Percentiles rank a stretch among this genome's conserved stretches.
phyloP scores from a whole-genome alignment of 306 rosid genomes.

The Acacia crassicarpa region DNA sequence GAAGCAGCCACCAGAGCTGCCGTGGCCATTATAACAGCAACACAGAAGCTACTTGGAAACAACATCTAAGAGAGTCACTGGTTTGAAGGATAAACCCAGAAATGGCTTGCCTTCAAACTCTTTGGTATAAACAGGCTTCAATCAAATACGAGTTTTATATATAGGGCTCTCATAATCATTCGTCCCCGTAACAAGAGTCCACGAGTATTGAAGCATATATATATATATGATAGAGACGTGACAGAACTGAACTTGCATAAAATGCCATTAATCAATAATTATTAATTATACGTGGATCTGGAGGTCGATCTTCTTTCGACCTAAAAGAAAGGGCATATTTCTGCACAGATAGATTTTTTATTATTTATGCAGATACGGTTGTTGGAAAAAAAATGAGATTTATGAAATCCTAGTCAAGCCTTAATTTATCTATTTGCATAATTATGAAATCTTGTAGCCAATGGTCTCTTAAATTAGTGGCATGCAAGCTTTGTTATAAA shows the following conservation, averaged over 20 bases:
- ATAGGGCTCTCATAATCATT: background rate
- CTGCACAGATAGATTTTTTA: background rate
- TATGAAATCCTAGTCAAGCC: background rate
- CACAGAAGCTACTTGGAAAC: conserved; percentile 47
- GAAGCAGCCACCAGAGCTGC: conserved; percentile 36
- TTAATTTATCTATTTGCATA: background rate
- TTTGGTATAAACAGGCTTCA: background rate
- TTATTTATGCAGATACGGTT: no score
- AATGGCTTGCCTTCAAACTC: conserved; percentile 6
- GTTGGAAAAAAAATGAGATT: no score
- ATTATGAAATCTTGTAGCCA: no score
- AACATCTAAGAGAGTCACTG: conserved; percentile 30
- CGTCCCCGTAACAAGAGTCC: background rate
- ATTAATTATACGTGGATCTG: background rate
- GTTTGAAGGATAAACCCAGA: conserved; percentile 14
- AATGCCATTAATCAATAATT: no score
- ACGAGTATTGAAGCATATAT: background rate
- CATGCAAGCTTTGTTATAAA: no score
- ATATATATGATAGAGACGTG: background rate
- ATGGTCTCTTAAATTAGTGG: accelerated
- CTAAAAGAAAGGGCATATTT: background rate
- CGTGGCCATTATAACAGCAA: conserved; percentile 26
- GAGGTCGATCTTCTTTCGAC: background rate
- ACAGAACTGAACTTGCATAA: background rate
- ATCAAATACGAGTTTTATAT: background rate